A percentile compares a stretch with the other conserved stretches of the same genome.
These are phyloP conservation scores for Apostasia shenzhenica DNA, from an alignment of 106 monocot genomes.

Conservation along the genomic window DNA sequence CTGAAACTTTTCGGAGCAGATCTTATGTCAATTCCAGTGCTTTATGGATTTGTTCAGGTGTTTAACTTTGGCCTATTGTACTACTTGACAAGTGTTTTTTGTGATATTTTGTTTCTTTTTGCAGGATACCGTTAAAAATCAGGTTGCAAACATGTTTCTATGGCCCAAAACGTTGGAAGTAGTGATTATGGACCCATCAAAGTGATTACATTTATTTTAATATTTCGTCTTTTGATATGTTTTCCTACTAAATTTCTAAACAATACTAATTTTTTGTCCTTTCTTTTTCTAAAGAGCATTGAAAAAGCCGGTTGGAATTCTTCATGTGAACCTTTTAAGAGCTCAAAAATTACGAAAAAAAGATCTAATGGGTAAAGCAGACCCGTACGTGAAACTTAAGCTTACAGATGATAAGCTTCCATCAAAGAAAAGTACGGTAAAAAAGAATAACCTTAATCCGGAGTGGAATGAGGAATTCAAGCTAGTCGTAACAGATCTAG, in stretches of 20 bases:
- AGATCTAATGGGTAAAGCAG: conserved; percentile 82
- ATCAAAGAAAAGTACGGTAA: conserved; percentile 79
- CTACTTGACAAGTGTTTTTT: not conserved
- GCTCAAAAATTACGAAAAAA: conserved; percentile 68
- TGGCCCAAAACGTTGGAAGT: conserved; percentile 92
- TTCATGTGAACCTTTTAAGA: conserved; percentile 67
- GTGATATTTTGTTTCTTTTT: conserved; percentile 4
- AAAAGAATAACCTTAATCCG: conserved; percentile 72
- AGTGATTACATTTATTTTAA: conserved; percentile 23
- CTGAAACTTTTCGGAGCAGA: conserved; percentile 78
- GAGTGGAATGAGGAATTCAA: conserved; percentile 99
- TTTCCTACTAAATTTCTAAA: not conserved
- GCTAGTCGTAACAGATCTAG: conserved; percentile 67
- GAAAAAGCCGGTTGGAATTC: conserved; percentile 78
- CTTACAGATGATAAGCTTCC: conserved; percentile 75
- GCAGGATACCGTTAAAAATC: conserved; percentile 83
- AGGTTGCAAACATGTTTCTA: conserved; percentile 85
- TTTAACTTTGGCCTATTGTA: not conserved
- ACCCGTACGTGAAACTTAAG: conserved; percentile 86
- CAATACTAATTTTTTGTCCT: not conserved
- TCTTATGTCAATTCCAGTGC: conserved; percentile 80
- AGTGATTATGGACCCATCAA: conserved; percentile 67
- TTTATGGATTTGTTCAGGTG: conserved; percentile 76
- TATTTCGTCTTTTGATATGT: not conserved
- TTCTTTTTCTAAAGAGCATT: conserved; percentile 33